Evolutionary conservation across 106 monocot species (phyloP), one percentile per base, ranked within the genome.

Genomic region (Acanthochlamys bracteata): DNA sequence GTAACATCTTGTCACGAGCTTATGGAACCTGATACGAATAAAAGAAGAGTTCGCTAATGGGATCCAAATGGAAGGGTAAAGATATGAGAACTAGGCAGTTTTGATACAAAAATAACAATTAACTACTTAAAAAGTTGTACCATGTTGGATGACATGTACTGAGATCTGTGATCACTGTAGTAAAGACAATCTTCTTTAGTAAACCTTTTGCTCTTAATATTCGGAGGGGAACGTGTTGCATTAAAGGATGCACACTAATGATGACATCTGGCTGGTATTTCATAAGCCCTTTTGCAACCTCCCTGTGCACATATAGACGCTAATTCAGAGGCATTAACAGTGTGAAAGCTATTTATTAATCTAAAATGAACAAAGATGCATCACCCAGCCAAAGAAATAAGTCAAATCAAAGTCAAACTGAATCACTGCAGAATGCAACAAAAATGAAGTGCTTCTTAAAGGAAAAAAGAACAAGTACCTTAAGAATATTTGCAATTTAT

Each of bases 191-290:
- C 78, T 91, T 96, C 53, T 96, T 67, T 42, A 96, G 73, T 14
- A 96, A 80, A 59, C 96, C 96, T 78, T 80, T 96, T 7, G 87
- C 63, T 66, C 83, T 85, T 39, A 96, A 70, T 15, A 96, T 80
- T 60, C 88, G 80, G 72, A 96, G 87, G 22, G 90, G 96, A 58
- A 96, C 85, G 66, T 96, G 96, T 61, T 96, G 96, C 96, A 96
- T 91, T 24, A 96, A 71, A 68, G 96, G 96, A 85, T 96, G 90
- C 19, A 96, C 96, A 46, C 96, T 96, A 59, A 96, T 96, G 66
- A 96, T 96, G 79, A 96, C 85, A 85, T 96, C 91, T 55, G 96
- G 96, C 66, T 96, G 84, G 70, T 91, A 96, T 66, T 96, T 96
- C 91, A 96, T 84, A 54, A 96, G 61, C 54, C 96, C 90, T 77